Conservation (phyloP, 1,284 basidiomycete species). For the Apiotrichum gamsii region DNA sequence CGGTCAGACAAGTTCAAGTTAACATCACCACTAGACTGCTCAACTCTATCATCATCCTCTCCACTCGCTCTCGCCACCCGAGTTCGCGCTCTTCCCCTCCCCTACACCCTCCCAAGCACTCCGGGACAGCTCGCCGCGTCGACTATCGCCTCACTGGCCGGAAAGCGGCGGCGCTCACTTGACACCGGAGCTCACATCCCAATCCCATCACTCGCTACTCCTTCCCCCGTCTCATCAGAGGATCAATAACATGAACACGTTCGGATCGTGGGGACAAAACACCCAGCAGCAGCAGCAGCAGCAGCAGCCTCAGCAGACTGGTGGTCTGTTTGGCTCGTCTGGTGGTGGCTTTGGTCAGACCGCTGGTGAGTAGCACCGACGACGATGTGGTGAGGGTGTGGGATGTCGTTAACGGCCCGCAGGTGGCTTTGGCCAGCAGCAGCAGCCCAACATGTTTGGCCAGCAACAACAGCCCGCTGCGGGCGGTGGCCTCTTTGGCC, state of each 20-base stretch:
- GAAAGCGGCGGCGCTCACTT: neutral
- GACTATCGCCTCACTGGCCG: too few species aligned
- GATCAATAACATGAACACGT: too few species aligned
- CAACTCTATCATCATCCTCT: too few species aligned
- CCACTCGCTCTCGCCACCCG: too few species aligned
- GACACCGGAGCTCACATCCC: neutral
- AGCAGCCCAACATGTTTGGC: constrained; percentile 51
- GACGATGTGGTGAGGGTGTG: too few species aligned
- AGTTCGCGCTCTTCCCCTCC: too few species aligned
- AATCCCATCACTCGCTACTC: neutral
- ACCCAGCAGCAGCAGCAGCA: constrained; percentile 10
- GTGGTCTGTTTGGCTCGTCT: constrained; percentile 40
- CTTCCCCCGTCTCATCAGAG: neutral
- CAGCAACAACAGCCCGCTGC: constrained; percentile 54
- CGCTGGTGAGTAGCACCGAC: neutral
- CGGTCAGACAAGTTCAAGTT: too few species aligned
- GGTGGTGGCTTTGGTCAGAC: constrained; percentile 19
- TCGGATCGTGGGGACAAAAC: constrained; percentile 49
- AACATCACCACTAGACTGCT: too few species aligned
- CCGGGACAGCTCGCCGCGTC: neutral
- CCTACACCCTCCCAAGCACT: too few species aligned
- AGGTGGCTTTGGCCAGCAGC: constrained; percentile 25
- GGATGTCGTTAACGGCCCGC: too few species aligned
- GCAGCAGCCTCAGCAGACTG: constrained; percentile 47
- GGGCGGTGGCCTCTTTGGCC: constrained; percentile 49